These are phyloP conservation scores for Diatrype stigma DNA, from an alignment of 2,329 filamentous ascomycete genomes.

Conservation along the genomic window DNA sequence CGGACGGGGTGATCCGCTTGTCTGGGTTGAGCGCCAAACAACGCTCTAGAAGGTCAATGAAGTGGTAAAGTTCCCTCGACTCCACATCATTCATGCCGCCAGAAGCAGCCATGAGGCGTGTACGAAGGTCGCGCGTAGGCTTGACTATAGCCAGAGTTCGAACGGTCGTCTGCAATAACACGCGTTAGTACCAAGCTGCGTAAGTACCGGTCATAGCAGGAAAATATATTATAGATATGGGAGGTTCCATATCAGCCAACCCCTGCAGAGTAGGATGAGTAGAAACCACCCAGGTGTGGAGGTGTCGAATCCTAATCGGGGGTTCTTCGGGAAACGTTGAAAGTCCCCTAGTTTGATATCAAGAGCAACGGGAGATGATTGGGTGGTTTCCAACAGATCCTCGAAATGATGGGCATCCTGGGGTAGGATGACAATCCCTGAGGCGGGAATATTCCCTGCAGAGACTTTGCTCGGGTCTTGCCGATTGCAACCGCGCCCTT, in stretches of 20 bases:
- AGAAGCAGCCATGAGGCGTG: constrained; percentile 70
- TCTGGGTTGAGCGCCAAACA: constrained; percentile 89
- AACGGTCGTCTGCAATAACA: constrained; percentile 53
- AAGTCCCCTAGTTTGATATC: background rate
- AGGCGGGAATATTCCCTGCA: background rate
- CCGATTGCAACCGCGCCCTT: background rate
- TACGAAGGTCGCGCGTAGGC: constrained; percentile 76
- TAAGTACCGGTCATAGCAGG: too few species aligned
- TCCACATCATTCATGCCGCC: constrained; percentile 71
- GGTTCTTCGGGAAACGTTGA: too few species aligned
- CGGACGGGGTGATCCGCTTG: constrained; percentile 80
- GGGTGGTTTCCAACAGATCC: background rate
- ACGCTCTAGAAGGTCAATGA: constrained; percentile 82
- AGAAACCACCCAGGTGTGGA: too few species aligned
- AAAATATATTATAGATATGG: too few species aligned
- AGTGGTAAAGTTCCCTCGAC: constrained; percentile 72
- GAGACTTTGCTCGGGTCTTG: background rate
- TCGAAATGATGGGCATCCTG: background rate
- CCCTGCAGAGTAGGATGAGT: too few species aligned
- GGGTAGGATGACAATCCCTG: background rate
- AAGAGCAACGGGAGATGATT: background rate
- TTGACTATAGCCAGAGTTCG: constrained; percentile 67
- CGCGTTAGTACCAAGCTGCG: background rate
- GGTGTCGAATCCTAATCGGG: too few species aligned
- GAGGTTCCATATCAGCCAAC: too few species aligned